phyloP scores from a whole-genome alignment of 768 basidiomycete genomes.

The Mycena venus region DNA sequence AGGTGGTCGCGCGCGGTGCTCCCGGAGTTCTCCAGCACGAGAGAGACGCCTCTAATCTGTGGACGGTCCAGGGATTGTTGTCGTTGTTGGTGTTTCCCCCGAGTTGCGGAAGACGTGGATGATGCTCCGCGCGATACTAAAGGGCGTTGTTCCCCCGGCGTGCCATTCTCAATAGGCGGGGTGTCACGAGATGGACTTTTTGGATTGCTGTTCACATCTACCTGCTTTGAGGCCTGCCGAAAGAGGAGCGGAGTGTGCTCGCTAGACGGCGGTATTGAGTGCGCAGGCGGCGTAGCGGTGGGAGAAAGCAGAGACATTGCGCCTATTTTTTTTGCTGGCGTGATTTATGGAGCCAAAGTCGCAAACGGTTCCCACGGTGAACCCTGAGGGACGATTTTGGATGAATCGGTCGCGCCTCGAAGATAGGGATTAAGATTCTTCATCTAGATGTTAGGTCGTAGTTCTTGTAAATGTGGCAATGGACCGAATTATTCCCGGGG shows the following conservation, averaged over 20 bases:
- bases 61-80: not conserved
- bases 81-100: not conserved
- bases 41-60: not conserved
- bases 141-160: no score
- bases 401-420: no score
- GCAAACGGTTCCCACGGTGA: constrained; percentile 7
- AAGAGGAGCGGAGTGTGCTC: not conserved
- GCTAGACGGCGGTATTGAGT: not conserved
- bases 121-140: not conserved
- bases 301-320: not conserved
- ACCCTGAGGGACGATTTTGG: no score
- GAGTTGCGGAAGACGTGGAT: not conserved
- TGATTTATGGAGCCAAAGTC: not conserved
- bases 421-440: no score
- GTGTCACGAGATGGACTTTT: not conserved
- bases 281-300: not conserved
- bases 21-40: constrained; percentile 54
- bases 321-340: not conserved
- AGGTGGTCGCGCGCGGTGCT: constrained; percentile 62
- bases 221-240: not conserved
- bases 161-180: no score
- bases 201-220: not conserved
- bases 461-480: no score
- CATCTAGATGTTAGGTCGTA: no score
- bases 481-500: no score